A percentile compares a stretch with the other conserved stretches of the same genome.
Evolutionary conservation across 2,329 filamentous ascomycete genomes (phyloP).

Genomic region (Fusarium chuoi): DNA sequence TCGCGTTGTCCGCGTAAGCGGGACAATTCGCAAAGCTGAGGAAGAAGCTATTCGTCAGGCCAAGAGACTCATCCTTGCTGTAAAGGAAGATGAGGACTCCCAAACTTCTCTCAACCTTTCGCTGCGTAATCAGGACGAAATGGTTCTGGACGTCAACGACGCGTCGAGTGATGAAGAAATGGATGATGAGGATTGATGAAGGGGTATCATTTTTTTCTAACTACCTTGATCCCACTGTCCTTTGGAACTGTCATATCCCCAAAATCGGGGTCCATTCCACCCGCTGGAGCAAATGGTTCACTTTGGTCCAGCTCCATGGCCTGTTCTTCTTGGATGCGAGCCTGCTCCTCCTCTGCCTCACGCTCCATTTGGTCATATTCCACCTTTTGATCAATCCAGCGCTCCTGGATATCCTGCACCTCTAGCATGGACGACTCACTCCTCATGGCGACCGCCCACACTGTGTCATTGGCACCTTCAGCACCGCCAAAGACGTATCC

Average conservation of each 20-base stretch:
- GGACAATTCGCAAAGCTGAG: conserved; percentile 92
- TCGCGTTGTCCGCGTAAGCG: conserved; percentile 86
- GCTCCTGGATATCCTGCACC: conserved; percentile 89
- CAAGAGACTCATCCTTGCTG: conserved; percentile 74
- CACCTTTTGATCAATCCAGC: conserved; percentile 92
- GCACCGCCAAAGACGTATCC: conserved; percentile 93
- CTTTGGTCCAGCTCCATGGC: conserved; percentile 51
- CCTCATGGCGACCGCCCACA: conserved; percentile 97
- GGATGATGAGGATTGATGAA: conserved; percentile 57
- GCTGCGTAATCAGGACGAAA: conserved; percentile 47
- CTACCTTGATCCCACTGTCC: conserved; percentile 76
- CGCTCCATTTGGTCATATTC: conserved; percentile 85
- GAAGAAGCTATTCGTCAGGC: conserved; percentile 87
- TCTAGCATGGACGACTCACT: conserved; percentile 80
- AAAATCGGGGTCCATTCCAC: conserved; percentile 57
- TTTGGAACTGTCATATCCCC: conserved; percentile 62
- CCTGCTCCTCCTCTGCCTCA: conserved; percentile 79
- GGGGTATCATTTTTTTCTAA: conserved; percentile 69
- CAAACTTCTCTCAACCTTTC: conserved; percentile 33
- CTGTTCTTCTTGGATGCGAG: conserved; percentile 57
- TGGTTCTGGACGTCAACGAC: conserved; percentile 56
- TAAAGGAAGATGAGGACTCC: conserved; percentile 58
- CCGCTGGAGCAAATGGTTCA: conserved; percentile 36
- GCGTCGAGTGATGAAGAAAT: conserved; percentile 58
- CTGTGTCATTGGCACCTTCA: conserved; percentile 91